Percentiles rank a stretch among this genome's conserved stretches.
Evolutionary conservation across 176 grass and related monocot species (phyloP).

Genomic region (Tillandsia leiboldiana): DNA sequence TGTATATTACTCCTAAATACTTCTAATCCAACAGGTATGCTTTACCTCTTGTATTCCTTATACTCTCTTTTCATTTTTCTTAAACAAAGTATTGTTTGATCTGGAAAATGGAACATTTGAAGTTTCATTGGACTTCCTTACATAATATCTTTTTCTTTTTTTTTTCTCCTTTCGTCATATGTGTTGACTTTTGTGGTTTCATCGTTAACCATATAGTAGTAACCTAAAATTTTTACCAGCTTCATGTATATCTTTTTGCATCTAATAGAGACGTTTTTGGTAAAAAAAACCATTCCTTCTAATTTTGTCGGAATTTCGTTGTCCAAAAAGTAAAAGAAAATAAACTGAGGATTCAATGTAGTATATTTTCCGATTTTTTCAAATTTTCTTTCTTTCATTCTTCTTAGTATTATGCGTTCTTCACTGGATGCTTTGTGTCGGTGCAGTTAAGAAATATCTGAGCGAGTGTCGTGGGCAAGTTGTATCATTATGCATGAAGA

Average conservation of each 20-base stretch:
- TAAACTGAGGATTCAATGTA: neutral
- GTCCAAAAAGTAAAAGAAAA: too few species aligned
- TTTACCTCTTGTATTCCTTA: neutral
- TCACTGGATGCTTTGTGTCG: slow-evolving; percentile 11
- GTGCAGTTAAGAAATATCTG: slow-evolving; percentile 37
- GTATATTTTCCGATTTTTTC: neutral
- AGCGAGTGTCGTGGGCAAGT: slow-evolving; percentile 30
- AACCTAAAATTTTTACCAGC: too few species aligned
- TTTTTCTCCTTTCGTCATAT: too few species aligned
- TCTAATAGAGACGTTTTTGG: neutral
- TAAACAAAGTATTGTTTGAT: too few species aligned
- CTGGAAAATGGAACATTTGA: neutral
- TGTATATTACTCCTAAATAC: slow-evolving; percentile 48
- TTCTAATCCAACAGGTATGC: slow-evolving; percentile 34
- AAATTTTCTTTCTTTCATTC: neutral
- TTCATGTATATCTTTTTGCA: neutral
- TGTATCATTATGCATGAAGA: slow-evolving; percentile 47
- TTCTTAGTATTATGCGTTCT: neutral
- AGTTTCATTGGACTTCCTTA: neutral
- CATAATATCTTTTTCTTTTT: too few species aligned
- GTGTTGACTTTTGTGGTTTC: too few species aligned
- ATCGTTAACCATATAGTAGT: too few species aligned
- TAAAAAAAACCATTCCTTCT: neutral
- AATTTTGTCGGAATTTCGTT: neutral
- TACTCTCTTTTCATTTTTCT: neutral